phyloP scores from a whole-genome alignment of 2,329 filamentous ascomycete species.

The Clarireedia monteithiana region DNA sequence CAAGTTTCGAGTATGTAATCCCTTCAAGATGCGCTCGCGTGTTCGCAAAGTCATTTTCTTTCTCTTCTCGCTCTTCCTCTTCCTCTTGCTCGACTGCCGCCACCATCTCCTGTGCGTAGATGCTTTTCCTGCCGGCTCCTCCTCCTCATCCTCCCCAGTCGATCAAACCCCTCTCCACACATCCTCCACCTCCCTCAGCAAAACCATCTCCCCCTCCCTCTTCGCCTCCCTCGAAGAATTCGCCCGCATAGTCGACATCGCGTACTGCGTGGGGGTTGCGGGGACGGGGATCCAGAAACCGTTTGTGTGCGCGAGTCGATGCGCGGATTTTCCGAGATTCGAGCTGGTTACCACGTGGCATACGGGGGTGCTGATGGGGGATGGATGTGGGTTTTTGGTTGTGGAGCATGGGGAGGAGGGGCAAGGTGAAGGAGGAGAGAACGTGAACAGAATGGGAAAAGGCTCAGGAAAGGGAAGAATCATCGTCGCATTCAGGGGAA shows the following conservation, averaged over 20 bases:
- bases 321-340: slow-evolving; percentile 72
- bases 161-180: slow-evolving; percentile 21
- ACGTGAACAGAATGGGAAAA: neutral
- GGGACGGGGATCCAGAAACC: slow-evolving; percentile 70
- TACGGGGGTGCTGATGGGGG: slow-evolving; percentile 76
- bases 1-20: slow-evolving; percentile 17
- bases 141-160: slow-evolving; percentile 6
- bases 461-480: slow-evolving; percentile 42
- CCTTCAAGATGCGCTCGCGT: slow-evolving; percentile 18
- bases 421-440: slow-evolving; percentile 15
- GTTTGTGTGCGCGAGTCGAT: slow-evolving; percentile 79
- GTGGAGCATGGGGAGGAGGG: slow-evolving; percentile 56
- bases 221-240: slow-evolving; percentile 81
- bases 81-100: neutral
- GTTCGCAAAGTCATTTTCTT: slow-evolving; percentile 15
- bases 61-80: neutral
- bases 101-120: neutral
- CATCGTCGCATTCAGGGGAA: slow-evolving; percentile 85
- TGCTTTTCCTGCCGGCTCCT: too few species aligned
- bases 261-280: slow-evolving; percentile 80
- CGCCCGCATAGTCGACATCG: slow-evolving; percentile 85
- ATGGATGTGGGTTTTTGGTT: slow-evolving; percentile 90
- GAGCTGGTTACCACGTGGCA: slow-evolving; percentile 80
- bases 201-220: slow-evolving; percentile 49
- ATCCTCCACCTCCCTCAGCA: neutral